Evolutionary conservation across 2,329 filamentous ascomycete species (phyloP), one percentile per base, ranked within the genome.

Genomic region (Penicillium sclerotiorum): DNA sequence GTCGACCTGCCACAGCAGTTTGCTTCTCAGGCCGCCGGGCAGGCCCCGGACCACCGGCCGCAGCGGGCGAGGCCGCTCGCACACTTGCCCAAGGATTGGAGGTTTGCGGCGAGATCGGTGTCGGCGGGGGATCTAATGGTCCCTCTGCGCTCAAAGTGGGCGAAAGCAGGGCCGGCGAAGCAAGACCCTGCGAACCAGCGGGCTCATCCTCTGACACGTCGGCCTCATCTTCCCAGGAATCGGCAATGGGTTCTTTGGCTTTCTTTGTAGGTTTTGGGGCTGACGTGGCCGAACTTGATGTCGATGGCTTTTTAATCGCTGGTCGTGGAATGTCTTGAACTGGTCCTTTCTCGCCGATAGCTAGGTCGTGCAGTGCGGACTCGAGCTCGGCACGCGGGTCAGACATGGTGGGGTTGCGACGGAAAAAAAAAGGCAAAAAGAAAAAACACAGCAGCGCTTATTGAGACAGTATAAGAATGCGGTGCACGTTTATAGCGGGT

Each of bases 1-100:
- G 80, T 51, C 94, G 80, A 54, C 88, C 83, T 5, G 94, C 94
- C 32, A 95, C 90, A 1, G 91, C 90, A 53, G 95, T 95, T 55
- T 92, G 95, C 78, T 96, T 99, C 73, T 96, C 92, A 0, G 91
- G 93, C 32, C 89, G 76, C 12, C 64, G 62, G 8, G 59, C 39
- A 7, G 61, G 52, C 7, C 32, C 46, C 12, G 28, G 15, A n/a
- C 53, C 43, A 27, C 49, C 57, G 45, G 46, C 59, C 21, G 50
- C 43, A 22, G 58, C 44, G 8, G 62, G 53, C 21, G 41, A 37
- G 7, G 41, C 35, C 18, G 41, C 40, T 35, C 33, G 38, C 12
- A 9, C 32, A 20, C 20, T 17, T n/a, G 18, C 44, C 62, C 59
- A 62, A 2, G 57, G 52, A 8, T 62, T 46, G 1, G 67, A 65